A percentile compares a stretch with the other conserved stretches of the same genome.
Conservation (phyloP, 768 basidiomycete genomes). For the Cantharellus cinnabarinus region DNA sequence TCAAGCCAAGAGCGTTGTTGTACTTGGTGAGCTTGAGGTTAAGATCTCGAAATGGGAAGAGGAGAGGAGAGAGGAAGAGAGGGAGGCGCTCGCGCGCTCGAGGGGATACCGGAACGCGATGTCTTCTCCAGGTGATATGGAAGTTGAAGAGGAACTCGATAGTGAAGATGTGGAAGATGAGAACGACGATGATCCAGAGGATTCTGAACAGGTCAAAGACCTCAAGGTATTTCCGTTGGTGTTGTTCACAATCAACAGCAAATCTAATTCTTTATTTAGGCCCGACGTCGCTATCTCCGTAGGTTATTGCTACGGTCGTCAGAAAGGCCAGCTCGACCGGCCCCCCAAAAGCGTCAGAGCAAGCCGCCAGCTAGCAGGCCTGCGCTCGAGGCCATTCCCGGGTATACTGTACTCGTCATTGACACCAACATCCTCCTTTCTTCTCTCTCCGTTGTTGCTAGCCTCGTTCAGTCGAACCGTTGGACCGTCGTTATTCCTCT, state of each 20-base stretch:
- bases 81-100: conserved; percentile 20
- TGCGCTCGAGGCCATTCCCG: conserved; percentile 42
- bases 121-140: conserved; percentile 26
- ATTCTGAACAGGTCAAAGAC: conserved; percentile 52
- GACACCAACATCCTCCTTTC: conserved; percentile 92
- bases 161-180: conserved; percentile 22
- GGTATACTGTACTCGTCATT: conserved; percentile 77
- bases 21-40: conserved; percentile 42
- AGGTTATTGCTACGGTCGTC: conserved; percentile 33
- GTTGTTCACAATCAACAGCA: neutral
- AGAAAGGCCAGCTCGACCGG: conserved; percentile 4
- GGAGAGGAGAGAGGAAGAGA: conserved; percentile 46
- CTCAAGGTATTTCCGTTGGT: conserved; percentile 38
- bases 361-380: conserved; percentile 19
- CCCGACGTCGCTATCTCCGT: conserved; percentile 53
- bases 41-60: conserved; percentile 53
- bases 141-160: conserved; percentile 36
- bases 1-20: conserved; percentile 27
- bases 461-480: conserved; percentile 53
- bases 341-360: conserved; percentile 13
- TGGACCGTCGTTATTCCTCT: conserved; percentile 89
- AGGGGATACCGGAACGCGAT: conserved; percentile 13
- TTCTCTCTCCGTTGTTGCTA: conserved; percentile 48
- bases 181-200: conserved; percentile 39
- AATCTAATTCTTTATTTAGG: conserved; percentile 21